Conservation (phyloP, 495 filamentous ascomycete genomes). For the Penicillium mononematosum region DNA sequence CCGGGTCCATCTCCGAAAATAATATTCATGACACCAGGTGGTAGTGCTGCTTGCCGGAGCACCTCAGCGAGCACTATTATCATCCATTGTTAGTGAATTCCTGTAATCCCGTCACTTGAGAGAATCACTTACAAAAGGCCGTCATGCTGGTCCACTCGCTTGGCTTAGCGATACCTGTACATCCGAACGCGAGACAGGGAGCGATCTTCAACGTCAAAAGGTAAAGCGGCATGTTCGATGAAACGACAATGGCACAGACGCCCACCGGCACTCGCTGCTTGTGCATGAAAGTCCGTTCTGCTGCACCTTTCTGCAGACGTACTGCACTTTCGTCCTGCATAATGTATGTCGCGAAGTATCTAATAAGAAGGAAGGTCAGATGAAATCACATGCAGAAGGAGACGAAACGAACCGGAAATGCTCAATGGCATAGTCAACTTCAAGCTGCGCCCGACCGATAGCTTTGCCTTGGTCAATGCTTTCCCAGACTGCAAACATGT, state of each 20-base stretch:
- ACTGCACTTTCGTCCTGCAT: background rate
- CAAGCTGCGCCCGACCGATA: background rate
- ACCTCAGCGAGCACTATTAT: background rate
- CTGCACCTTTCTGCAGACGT: background rate
- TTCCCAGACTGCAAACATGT: background rate
- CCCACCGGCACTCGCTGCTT: background rate
- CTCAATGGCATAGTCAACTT: background rate
- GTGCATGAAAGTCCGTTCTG: background rate
- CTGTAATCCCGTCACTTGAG: background rate
- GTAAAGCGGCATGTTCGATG: background rate
- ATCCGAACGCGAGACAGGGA: background rate
- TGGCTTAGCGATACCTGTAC: background rate
- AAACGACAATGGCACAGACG: background rate
- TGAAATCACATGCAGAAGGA: background rate
- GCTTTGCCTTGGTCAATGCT: background rate
- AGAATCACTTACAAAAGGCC: background rate
- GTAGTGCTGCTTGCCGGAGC: background rate
- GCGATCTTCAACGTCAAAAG: background rate
- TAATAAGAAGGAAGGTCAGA: background rate
- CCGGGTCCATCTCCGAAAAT: background rate
- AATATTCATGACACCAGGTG: background rate
- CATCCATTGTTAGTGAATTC: background rate
- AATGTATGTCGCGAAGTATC: background rate
- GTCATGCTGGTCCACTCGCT: background rate
- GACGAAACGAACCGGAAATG: background rate